Conservation (phyloP, 2,329 filamentous ascomycete species). For the Dothideomycetes sp. region DNA sequence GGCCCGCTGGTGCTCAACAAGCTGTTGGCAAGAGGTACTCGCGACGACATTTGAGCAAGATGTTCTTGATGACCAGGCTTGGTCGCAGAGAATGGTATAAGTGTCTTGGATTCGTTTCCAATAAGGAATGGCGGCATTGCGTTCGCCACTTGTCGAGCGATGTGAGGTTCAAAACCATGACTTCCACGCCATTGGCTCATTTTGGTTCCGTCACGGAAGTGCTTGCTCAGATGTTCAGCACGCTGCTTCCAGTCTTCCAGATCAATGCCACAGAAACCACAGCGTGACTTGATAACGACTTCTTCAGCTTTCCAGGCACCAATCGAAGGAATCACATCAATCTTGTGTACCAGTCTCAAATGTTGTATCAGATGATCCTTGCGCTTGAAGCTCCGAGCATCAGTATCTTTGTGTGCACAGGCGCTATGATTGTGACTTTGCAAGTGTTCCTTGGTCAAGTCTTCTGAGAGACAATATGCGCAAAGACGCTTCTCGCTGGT, state of each 20-base stretch:
- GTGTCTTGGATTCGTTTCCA: slow-evolving; percentile 19
- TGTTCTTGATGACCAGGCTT: slow-evolving; percentile 7
- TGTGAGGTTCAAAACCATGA: slow-evolving; percentile 41
- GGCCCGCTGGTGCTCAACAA: too few relatives aligned
- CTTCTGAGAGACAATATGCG: slow-evolving; percentile 3
- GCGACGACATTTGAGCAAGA: slow-evolving; percentile 6
- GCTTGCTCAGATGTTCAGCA: slow-evolving; percentile 44
- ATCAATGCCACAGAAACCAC: slow-evolving; percentile 43
- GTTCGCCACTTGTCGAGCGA: slow-evolving; percentile 40
- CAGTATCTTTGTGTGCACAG: slow-evolving; percentile 57
- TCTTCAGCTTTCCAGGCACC: slow-evolving; percentile 54
- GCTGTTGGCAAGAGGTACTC: background rate
- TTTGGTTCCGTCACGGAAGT: slow-evolving; percentile 44
- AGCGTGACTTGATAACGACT: slow-evolving; percentile 44
- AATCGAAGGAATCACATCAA: slow-evolving; percentile 53
- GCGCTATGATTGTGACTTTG: slow-evolving; percentile 51
- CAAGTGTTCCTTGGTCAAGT: slow-evolving; percentile 37
- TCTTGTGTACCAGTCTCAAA: slow-evolving; percentile 50
- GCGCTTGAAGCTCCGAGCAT: slow-evolving; percentile 55
- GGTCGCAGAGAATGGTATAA: slow-evolving; percentile 6
- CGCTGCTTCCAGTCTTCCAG: slow-evolving; percentile 44
- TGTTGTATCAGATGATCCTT: slow-evolving; percentile 57
- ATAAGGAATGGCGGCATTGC: slow-evolving; percentile 46
- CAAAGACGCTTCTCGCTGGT: background rate
- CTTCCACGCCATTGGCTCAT: slow-evolving; percentile 50